Percentiles rank a stretch among this genome's conserved stretches.
Evolutionary conservation across 2,329 filamentous ascomycete species (phyloP).

Genomic region (Colletotrichum sp.): DNA sequence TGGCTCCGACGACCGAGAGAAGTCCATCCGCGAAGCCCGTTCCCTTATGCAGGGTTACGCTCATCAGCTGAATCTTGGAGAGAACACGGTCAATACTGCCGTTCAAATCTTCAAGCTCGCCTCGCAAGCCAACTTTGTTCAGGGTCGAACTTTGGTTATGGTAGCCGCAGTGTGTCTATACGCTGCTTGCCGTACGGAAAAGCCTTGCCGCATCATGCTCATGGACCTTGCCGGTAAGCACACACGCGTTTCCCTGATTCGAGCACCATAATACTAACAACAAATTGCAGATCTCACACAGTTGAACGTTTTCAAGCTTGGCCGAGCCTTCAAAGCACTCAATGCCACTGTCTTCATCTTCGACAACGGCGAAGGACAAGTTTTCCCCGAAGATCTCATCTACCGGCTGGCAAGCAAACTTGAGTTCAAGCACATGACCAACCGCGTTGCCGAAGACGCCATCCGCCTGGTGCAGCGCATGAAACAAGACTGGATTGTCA

Average conservation of each 20-base stretch:
- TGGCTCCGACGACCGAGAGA: constrained; percentile 63
- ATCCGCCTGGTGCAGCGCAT: constrained; percentile 88
- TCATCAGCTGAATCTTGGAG: constrained; percentile 63
- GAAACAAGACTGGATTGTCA: constrained; percentile 97
- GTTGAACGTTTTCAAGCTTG: constrained; percentile 92
- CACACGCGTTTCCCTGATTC: not conserved
- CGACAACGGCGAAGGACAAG: constrained; percentile 59
- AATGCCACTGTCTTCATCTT: constrained; percentile 32
- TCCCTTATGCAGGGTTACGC: constrained; percentile 68
- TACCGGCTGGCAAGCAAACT: constrained; percentile 90
- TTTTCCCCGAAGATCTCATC: constrained; percentile 89
- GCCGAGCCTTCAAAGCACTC: constrained; percentile 86
- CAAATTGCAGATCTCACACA: constrained; percentile 64
- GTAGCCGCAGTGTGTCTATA: constrained; percentile 94
- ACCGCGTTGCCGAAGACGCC: constrained; percentile 87
- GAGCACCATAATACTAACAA: not conserved
- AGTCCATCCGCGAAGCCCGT: constrained; percentile 62
- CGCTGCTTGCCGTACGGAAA: constrained; percentile 80
- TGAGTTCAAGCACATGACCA: constrained; percentile 83
- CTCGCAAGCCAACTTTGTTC: constrained; percentile 77
- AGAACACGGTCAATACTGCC: constrained; percentile 65
- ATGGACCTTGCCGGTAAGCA: constrained; percentile 77
- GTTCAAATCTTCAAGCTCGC: constrained; percentile 80
- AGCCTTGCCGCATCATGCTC: constrained; percentile 85
- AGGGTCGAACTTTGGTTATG: constrained; percentile 83